Evolutionary conservation across 2,329 filamentous ascomycete genomes (phyloP).

Genomic region (Trichophyton schoenleinii): DNA sequence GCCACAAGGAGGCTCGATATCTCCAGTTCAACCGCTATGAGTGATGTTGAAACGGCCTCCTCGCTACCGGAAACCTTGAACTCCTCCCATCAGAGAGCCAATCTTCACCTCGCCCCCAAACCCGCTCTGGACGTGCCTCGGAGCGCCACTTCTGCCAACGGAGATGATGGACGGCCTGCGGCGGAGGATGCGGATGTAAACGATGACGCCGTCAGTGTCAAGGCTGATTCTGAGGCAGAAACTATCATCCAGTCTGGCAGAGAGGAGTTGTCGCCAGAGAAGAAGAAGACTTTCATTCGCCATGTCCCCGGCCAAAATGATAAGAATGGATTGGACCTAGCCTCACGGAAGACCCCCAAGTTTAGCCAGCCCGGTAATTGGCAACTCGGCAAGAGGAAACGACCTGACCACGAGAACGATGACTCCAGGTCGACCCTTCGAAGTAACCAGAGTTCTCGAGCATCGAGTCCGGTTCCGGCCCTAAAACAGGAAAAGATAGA

Average conservation of each 20-base stretch:
- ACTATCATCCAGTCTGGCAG: conserved; percentile 38
- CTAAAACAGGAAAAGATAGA: conserved; percentile 28
- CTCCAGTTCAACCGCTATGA: conserved; percentile 36
- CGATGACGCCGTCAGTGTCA: conserved; percentile 26
- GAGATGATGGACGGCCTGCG: background rate
- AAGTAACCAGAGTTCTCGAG: conserved; percentile 19
- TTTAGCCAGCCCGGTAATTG: conserved; percentile 16
- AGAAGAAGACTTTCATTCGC: conserved; percentile 31
- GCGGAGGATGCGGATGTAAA: conserved; percentile 6
- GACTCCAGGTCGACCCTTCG: conserved; percentile 16
- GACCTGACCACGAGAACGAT: conserved; percentile 19
- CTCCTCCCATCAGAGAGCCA: background rate
- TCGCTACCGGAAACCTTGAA: conserved; percentile 9
- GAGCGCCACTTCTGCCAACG: background rate
- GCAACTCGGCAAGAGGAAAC: conserved; percentile 22
- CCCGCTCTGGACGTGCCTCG: conserved; percentile 2
- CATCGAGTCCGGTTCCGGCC: conserved; percentile 18
- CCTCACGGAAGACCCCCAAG: conserved; percentile 7
- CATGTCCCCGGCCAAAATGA: conserved; percentile 16
- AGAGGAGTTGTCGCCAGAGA: conserved; percentile 35
- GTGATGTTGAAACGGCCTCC: conserved; percentile 34
- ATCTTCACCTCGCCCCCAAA: background rate
- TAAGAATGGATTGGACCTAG: conserved; percentile 20
- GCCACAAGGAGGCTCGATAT: conserved; percentile 29
- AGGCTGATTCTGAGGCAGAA: conserved; percentile 38